Conservation (phyloP, 2,329 filamentous ascomycete genomes). For the Alternaria rosae region DNA sequence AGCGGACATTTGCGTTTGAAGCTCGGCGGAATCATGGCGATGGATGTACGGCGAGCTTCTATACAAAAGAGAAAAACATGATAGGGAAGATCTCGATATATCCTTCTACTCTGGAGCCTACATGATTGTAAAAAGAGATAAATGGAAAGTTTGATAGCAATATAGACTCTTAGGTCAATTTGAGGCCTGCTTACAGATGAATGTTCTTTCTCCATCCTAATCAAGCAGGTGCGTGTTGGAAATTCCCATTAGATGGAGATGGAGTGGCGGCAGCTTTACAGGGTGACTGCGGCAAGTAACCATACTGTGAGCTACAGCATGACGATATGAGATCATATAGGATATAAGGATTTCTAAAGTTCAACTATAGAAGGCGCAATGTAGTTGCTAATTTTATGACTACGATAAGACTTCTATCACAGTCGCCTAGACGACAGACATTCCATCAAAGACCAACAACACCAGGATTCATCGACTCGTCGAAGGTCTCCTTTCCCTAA, state of each 20-base stretch:
- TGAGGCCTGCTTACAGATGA: not conserved
- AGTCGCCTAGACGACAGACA: not conserved
- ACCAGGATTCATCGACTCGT: not conserved
- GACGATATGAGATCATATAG: not conserved
- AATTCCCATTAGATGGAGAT: not conserved
- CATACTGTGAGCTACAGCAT: not conserved
- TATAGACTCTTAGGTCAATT: not conserved
- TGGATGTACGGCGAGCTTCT: not conserved
- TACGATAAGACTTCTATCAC: not conserved
- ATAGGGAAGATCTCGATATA: rapidly evolving
- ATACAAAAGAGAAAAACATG: not conserved
- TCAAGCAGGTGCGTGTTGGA: not conserved
- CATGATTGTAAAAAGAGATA: not conserved
- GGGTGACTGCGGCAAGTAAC: not conserved
- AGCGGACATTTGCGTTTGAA: not conserved
- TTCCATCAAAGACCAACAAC: not conserved
- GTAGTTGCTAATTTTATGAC: not conserved
- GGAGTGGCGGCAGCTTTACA: not conserved
- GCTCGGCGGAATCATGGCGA: not conserved
- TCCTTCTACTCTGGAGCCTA: not conserved
- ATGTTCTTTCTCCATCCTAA: not conserved
- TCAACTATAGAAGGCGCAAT: not conserved
- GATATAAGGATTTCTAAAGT: not conserved
- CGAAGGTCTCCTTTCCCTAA: not conserved
- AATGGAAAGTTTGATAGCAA: not conserved